Evolutionary conservation across 805 yeast genomes (phyloP), one percentile per base, ranked within the genome.

Genomic region (Ogataea polymorpha): DNA sequence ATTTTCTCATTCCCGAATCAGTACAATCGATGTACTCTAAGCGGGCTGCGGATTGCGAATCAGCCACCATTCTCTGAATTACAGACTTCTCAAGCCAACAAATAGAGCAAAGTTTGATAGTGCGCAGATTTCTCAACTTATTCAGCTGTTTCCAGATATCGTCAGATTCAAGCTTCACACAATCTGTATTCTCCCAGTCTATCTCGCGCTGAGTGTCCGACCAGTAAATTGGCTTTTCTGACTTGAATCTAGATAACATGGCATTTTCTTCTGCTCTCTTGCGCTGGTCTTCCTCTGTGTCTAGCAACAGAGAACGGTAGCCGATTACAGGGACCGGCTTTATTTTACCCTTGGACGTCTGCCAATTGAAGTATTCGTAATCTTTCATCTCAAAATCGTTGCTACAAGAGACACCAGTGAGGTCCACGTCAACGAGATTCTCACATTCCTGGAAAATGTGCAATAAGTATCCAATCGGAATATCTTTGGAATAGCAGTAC

Each of bases 381-480:
- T 66, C 63, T 11, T 58, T 56, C 33, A 80, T 65, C 44, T 75
- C 72, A 54, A 82, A 87, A 62, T 88, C 96, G 12, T 70, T 65
- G 5, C 86, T 81, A 8, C 86, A 63, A 1, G 84, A 73, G 6
- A 87, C 51, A 35, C 74, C 72, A 5, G 79, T 79, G n/a, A 88
- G 59, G 51, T 88, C 71, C 17, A 88, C 50, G 3, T 63, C 51
- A 12, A 56, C 62, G 26, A 88, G 51, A 49, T 83, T 81, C 11
- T 78, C 78, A 55, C 96, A 89, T 24, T 76, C 64, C n/a, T 72
- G 72, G 27, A 88, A 55, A 26, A 87, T 54, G 57, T 86, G 95
- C 11, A 88, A 55, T 8, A 89, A 54, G 47, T 79, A 77, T 0
- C 96, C 96, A 21, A 82, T 64, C 1, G 96, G 96, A 6, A 88